Evolutionary conservation across 257 asterid species (phyloP).

Genomic region (Nicotiana knightiana): DNA sequence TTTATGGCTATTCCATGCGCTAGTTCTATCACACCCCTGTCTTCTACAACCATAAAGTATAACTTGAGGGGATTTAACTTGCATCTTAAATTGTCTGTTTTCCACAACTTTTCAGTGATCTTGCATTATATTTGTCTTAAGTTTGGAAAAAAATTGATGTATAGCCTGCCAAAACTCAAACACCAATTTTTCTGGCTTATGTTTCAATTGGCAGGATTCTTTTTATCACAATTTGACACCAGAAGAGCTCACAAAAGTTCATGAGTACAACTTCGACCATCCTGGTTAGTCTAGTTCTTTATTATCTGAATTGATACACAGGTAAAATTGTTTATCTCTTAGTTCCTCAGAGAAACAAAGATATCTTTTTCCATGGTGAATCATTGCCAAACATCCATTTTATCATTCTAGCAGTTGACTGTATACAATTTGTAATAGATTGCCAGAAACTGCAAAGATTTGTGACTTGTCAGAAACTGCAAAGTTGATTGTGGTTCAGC

Average conservation of each 20-base stretch:
- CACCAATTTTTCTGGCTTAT: not conserved
- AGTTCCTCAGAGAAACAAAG: not conserved
- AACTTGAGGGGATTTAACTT: not conserved
- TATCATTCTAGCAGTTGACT: not conserved
- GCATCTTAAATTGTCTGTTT: not conserved
- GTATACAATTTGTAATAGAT: not conserved
- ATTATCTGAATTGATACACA: not conserved
- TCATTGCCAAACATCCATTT: not conserved
- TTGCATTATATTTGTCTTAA: not conserved
- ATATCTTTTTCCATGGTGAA: not conserved
- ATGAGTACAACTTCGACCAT: conserved; percentile 98
- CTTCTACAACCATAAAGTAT: not conserved
- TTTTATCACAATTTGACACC: conserved; percentile 79
- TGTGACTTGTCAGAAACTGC: not conserved
- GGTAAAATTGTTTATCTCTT: not conserved
- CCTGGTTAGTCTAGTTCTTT: conserved; percentile 60
- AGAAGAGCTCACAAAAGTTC: conserved; percentile 83
- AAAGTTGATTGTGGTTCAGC: not conserved
- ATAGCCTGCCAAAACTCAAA: not conserved
- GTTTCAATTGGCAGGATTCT: conserved; percentile 64
- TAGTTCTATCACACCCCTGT: not conserved
- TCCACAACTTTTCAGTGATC: not conserved
- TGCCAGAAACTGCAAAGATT: not conserved
- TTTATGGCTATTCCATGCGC: not conserved
- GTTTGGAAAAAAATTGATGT: not conserved